Evolutionary conservation across 768 basidiomycete genomes (phyloP).

Genomic region (Tricholoma hemisulphureum): DNA sequence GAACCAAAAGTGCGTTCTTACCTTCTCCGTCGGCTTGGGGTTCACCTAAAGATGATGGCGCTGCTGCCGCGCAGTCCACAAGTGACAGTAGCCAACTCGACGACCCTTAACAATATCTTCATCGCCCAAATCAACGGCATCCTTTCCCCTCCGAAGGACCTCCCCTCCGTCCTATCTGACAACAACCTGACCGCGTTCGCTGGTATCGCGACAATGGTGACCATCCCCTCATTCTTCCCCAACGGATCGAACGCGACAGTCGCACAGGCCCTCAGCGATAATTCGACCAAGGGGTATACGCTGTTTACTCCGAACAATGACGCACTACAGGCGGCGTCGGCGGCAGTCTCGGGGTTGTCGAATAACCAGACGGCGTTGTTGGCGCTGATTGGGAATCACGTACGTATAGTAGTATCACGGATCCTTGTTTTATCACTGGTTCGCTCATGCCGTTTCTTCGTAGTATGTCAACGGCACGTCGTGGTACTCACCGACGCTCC

Average conservation of each 20-base stretch:
- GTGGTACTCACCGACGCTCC: conserved; percentile 57
- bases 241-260: conserved; percentile 37
- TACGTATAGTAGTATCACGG: too few relatives aligned
- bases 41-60: too few relatives aligned
- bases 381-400: conserved; percentile 58
- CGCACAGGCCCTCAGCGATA: conserved; percentile 31
- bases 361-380: conserved; percentile 47
- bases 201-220: conserved; percentile 24
- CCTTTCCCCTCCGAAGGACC: conserved; percentile 49
- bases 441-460: too few relatives aligned
- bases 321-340: conserved; percentile 40
- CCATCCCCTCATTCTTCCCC: conserved; percentile 18
- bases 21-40: neutral
- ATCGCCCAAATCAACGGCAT: conserved; percentile 52
- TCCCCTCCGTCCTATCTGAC: conserved; percentile 39
- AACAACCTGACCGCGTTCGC: conserved; percentile 44
- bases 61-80: too few relatives aligned
- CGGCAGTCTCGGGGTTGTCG: conserved; percentile 29
- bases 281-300: conserved; percentile 52
- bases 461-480: conserved; percentile 71
- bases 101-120: conserved; percentile 34
- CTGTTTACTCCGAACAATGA: conserved; percentile 62
- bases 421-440: too few relatives aligned
- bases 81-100: conserved; percentile 36
- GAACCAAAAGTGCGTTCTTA: conserved; percentile 45